Conservation (phyloP, 345 rosid species). For the Clausena lansium region DNA sequence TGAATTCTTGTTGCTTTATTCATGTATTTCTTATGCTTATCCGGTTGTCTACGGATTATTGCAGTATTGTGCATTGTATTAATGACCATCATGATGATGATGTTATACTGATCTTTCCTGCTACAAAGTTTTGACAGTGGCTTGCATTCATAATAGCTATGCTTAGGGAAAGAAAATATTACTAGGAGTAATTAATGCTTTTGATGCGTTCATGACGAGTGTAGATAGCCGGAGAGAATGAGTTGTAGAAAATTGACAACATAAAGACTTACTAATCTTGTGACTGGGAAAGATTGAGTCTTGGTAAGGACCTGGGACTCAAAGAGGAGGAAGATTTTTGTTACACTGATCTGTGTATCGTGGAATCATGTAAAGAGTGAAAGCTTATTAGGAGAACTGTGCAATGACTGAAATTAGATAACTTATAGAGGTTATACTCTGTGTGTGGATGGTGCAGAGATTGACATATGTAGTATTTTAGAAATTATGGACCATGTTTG, state of each 20-base stretch:
- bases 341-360: too few species aligned
- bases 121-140: neutral
- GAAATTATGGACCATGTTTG: neutral
- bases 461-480: neutral
- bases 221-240: neutral
- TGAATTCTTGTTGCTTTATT: neutral
- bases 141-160: neutral
- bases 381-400: neutral
- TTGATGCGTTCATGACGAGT: neutral
- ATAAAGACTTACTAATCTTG: neutral
- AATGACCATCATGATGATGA: neutral
- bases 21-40: neutral
- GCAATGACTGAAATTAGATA: neutral
- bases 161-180: neutral
- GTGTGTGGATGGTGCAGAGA: neutral
- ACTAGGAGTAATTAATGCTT: neutral
- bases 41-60: neutral
- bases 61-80: neutral
- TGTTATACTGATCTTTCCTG: neutral
- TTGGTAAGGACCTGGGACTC: neutral
- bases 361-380: neutral
- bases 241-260: neutral
- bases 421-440: too few species aligned
- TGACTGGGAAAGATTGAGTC: neutral
- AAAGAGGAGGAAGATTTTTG: neutral